Conservation (phyloP, 2,329 filamentous ascomycete species). For the Penicillium sp. region DNA sequence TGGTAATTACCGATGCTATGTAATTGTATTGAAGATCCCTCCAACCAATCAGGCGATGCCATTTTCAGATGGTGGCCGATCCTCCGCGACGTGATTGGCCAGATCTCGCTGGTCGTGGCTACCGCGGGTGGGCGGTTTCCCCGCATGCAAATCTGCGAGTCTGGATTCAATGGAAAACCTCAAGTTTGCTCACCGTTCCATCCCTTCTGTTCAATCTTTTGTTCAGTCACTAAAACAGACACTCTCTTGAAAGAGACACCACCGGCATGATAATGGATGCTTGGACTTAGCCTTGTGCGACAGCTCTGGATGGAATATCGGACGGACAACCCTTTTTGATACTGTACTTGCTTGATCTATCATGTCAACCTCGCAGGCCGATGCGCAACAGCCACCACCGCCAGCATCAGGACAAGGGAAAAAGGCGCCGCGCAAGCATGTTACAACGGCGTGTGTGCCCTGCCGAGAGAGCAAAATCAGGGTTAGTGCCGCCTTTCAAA, state of each 20-base stretch:
- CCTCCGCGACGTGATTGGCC: background rate
- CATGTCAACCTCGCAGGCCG: conserved; percentile 12
- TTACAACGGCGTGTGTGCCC: conserved; percentile 43
- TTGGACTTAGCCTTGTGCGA: background rate
- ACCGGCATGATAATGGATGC: background rate
- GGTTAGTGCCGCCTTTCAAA: conserved; percentile 22
- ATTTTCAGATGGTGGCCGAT: background rate
- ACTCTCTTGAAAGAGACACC: background rate
- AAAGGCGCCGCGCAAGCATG: conserved; percentile 37
- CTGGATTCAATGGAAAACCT: too few species aligned
- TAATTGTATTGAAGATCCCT: background rate
- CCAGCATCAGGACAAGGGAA: conserved; percentile 22
- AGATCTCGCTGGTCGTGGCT: background rate
- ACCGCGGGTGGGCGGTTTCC: background rate
- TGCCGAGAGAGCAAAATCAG: conserved; percentile 46
- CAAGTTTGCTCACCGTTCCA: too few species aligned
- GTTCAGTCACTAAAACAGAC: background rate
- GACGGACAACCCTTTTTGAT: background rate
- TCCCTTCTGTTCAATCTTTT: background rate
- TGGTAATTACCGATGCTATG: too few species aligned
- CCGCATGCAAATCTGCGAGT: conserved; percentile 7
- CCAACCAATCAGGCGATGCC: conserved; percentile 2
- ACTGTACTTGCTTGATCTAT: background rate
- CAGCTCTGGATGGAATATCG: background rate
- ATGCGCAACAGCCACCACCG: conserved; percentile 13